A percentile compares a stretch with the other conserved stretches of the same genome.
Evolutionary conservation across 805 yeast genomes (phyloP).

Genomic region (Hanseniaspora osmophila): DNA sequence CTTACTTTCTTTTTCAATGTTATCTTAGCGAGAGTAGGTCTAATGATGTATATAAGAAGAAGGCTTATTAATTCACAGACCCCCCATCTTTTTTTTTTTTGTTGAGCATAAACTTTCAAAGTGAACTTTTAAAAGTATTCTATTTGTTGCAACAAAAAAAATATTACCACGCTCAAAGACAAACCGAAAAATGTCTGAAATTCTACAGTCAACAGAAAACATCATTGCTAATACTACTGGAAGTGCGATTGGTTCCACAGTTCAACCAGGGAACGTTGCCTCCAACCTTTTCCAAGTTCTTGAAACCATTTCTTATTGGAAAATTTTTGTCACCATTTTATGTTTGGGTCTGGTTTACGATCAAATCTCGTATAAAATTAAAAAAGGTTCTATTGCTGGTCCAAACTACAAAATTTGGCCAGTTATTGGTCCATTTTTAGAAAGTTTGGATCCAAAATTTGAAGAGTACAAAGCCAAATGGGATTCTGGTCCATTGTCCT

Average conservation of each 20-base stretch:
- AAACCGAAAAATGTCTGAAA: background rate
- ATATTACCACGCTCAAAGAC: background rate
- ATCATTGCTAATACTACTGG: slow-evolving; percentile 2
- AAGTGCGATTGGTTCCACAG: background rate
- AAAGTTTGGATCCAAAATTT: slow-evolving; percentile 87
- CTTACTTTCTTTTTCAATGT: too few species aligned
- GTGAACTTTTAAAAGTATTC: too few species aligned
- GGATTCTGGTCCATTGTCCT: slow-evolving; percentile 86
- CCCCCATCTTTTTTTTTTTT: too few species aligned
- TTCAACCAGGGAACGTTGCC: slow-evolving; percentile 1
- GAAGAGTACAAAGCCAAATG: slow-evolving; percentile 87
- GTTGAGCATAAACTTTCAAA: too few species aligned
- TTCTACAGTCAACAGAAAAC: slow-evolving; percentile 3
- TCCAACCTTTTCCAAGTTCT: slow-evolving; percentile 12
- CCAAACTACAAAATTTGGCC: slow-evolving; percentile 86
- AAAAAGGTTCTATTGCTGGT: slow-evolving; percentile 84
- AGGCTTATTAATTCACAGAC: too few species aligned
- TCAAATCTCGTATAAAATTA: slow-evolving; percentile 62
- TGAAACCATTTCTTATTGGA: slow-evolving; percentile 36
- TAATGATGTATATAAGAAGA: too few species aligned
- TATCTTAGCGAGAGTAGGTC: too few species aligned
- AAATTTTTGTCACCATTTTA: slow-evolving; percentile 32
- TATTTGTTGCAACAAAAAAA: too few species aligned
- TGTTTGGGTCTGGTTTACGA: slow-evolving; percentile 46
- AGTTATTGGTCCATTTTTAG: slow-evolving; percentile 89